A percentile compares a stretch with the other conserved stretches of the same genome.
Conservation (phyloP, 306 rosid species). For the Coriaria nepalensis region DNA sequence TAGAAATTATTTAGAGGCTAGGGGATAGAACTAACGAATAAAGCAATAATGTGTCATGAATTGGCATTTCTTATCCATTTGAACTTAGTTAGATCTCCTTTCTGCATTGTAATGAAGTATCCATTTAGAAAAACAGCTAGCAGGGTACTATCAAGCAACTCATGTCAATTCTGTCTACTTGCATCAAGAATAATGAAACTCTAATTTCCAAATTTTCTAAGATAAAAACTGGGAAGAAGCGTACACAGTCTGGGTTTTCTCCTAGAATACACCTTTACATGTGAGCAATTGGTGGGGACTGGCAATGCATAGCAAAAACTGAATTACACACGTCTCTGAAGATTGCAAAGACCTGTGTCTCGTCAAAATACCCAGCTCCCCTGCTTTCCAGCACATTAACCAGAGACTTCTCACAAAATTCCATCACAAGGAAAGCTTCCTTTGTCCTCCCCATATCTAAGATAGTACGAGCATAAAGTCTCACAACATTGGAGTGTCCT, state of each 20-base stretch:
- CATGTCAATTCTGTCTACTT: no score
- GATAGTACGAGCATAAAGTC: constrained; percentile 61
- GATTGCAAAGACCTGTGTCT: constrained; percentile 62
- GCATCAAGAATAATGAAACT: no score
- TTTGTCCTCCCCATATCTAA: constrained; percentile 89
- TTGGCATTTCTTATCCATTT: no score
- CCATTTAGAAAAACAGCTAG: no score
- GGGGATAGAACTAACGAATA: background rate
- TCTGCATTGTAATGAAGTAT: no score
- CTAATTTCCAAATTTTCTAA: no score
- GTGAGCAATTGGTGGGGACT: constrained; percentile 87
- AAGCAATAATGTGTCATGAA: no score
- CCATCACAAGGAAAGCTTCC: constrained; percentile 92
- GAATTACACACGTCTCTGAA: constrained; percentile 92
- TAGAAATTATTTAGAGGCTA: background rate
- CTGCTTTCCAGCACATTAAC: constrained; percentile 81
- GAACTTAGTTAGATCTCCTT: no score
- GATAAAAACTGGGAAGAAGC: background rate
- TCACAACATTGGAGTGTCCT: constrained; percentile 89
- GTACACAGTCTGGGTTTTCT: no score
- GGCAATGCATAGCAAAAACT: constrained; percentile 89
- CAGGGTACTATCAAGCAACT: no score
- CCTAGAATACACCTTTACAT: constrained; percentile 33
- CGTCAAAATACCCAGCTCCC: constrained; percentile 81
- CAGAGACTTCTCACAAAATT: constrained; percentile 79